Evolutionary conservation across 202 grass and related monocot species (phyloP).

Genomic region (Bolboschoenoplectus hybrid): DNA sequence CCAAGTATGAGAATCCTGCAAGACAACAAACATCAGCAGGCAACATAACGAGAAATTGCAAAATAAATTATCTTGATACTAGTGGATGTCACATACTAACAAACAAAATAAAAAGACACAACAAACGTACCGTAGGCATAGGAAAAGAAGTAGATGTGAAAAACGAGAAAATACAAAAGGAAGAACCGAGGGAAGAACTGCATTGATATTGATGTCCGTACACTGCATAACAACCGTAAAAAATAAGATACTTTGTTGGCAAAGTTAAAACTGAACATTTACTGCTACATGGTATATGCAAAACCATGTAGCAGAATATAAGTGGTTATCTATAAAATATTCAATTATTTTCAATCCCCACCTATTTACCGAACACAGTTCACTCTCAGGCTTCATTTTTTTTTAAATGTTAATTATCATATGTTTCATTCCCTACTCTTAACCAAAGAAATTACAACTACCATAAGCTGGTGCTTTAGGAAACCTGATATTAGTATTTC

Average conservation of each 20-base stretch:
- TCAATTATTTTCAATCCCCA: not conserved
- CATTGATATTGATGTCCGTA: slow-evolving; percentile 97
- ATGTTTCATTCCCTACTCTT: slow-evolving; percentile 1
- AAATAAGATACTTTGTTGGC: slow-evolving; percentile 9
- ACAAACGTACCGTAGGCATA: slow-evolving; percentile 78
- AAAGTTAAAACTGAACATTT: not conserved
- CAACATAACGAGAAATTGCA: slow-evolving; percentile 12
- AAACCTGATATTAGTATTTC: not conserved
- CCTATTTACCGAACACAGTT: not conserved
- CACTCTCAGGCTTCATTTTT: not conserved
- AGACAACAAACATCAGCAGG: slow-evolving; percentile 24
- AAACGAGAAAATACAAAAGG: slow-evolving; percentile 97
- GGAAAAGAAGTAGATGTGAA: slow-evolving; percentile 99
- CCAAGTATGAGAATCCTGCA: slow-evolving; percentile 93
- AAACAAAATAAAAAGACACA: not conserved
- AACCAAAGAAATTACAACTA: not conserved
- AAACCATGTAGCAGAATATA: slow-evolving; percentile 16
- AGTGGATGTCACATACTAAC: not conserved
- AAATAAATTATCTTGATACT: slow-evolving; percentile 28
- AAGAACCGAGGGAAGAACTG: slow-evolving; percentile 99
- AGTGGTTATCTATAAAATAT: not conserved
- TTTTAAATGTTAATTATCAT: not conserved
- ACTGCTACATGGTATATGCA: not conserved
- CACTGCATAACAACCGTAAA: slow-evolving; percentile 55
- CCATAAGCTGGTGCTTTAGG: not conserved